Conservation (phyloP, 192 early-diverging fungal species). For the Gryganskiella cystojenkinii region DNA sequence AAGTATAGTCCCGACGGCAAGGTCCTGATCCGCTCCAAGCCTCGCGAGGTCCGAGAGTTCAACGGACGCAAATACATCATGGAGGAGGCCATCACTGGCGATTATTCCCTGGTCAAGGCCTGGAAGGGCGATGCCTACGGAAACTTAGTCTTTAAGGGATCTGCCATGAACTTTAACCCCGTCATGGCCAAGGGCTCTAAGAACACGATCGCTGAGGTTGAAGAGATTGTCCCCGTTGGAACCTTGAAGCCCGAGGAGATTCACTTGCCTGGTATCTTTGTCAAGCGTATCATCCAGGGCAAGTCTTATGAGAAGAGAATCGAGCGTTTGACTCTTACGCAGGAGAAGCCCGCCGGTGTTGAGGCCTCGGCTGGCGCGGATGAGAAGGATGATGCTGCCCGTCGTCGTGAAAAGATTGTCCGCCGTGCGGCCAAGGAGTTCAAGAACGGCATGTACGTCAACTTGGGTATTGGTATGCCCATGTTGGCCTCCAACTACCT, state of each 20-base stretch:
- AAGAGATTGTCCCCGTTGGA: conserved; percentile 81
- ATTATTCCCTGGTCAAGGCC: conserved; percentile 84
- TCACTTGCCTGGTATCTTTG: conserved; percentile 79
- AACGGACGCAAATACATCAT: conserved; percentile 77
- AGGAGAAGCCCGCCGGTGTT: conserved; percentile 37
- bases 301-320: conserved; percentile 80
- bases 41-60: conserved; percentile 75
- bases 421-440: conserved; percentile 83
- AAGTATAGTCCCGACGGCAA: conserved; percentile 71
- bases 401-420: conserved; percentile 73
- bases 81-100: conserved; percentile 81
- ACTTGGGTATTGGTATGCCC: conserved; percentile 85
- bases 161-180: conserved; percentile 83
- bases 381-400: conserved; percentile 46
- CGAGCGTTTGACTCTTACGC: conserved; percentile 68
- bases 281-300: conserved; percentile 78
- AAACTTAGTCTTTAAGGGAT: conserved; percentile 77
- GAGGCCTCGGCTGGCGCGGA: conserved; percentile 46
- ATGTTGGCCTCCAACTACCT: conserved; percentile 83
- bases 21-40: conserved; percentile 64
- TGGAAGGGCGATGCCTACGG: conserved; percentile 86
- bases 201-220: conserved; percentile 82
- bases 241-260: conserved; percentile 74
- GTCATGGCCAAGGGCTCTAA: conserved; percentile 80
- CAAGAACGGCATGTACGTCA: conserved; percentile 78